These are phyloP conservation scores for Corrigiola litoralis DNA, from an alignment of 179 eudicot genomes.

Conservation along the genomic window DNA sequence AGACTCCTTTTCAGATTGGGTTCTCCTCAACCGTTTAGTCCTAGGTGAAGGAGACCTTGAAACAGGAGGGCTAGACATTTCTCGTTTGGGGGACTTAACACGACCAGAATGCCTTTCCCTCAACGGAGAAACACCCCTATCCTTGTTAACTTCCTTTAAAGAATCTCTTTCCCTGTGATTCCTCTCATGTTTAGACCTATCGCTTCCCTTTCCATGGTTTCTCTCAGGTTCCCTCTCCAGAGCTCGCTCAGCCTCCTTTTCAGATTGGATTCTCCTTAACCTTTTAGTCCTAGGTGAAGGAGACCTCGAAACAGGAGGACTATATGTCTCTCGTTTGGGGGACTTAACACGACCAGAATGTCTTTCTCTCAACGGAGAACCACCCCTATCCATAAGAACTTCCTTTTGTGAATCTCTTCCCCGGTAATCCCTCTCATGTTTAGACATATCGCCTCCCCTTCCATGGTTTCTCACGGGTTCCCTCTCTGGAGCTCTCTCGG, in stretches of 20 bases:
- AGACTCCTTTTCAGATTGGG: constrained; percentile 43
- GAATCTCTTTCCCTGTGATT: constrained; percentile 37
- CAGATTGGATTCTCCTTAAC: constrained; percentile 49
- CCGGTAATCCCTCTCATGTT: constrained; percentile 32
- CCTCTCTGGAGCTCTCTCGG: constrained; percentile 37
- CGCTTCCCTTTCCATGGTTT: constrained; percentile 33
- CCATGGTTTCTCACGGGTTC: constrained; percentile 31
- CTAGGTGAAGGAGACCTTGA: constrained; percentile 70
- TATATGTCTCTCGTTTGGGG: constrained; percentile 37
- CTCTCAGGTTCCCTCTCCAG: constrained; percentile 31
- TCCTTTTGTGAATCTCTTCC: constrained; percentile 47
- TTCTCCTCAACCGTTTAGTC: constrained; percentile 56
- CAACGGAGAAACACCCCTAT: constrained; percentile 29
- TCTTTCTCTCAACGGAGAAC: constrained; percentile 44
- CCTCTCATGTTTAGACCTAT: constrained; percentile 32
- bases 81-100: constrained; percentile 44
- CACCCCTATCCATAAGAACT: constrained; percentile 16
- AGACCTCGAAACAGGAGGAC: constrained; percentile 47
- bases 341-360: constrained; percentile 43
- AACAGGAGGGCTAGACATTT: constrained; percentile 43
- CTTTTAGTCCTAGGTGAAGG: constrained; percentile 78
- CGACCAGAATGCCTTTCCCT: constrained; percentile 45
- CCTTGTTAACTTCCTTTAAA: constrained; percentile 32
- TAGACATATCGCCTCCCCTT: constrained; percentile 39
- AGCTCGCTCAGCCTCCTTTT: constrained; percentile 36